A percentile compares a stretch with the other conserved stretches of the same genome.
Conservation (phyloP, 495 filamentous ascomycete genomes). For the Lophiostoma macrostomum region DNA sequence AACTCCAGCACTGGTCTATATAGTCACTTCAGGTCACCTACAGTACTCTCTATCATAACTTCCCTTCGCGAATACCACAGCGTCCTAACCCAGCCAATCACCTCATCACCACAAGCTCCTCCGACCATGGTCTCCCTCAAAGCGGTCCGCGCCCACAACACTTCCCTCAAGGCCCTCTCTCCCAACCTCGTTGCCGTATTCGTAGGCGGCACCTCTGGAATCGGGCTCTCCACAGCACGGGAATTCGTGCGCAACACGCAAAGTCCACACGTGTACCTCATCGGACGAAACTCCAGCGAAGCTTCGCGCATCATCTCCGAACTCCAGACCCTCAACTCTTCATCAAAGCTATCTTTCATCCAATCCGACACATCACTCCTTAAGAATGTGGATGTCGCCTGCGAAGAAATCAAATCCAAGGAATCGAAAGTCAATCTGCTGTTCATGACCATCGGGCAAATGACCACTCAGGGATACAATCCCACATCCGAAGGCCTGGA, state of each 20-base stretch:
- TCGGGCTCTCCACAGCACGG: conserved; percentile 44
- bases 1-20: too few species aligned
- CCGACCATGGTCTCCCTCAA: conserved; percentile 52
- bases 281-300: conserved; percentile 43
- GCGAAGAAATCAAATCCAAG: conserved; percentile 51
- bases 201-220: conserved; percentile 48
- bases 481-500: conserved; percentile 61
- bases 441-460: conserved; percentile 52
- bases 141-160: conserved; percentile 44
- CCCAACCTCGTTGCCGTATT: conserved; percentile 54
- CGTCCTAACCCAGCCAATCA: too few species aligned
- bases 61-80: too few species aligned
- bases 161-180: conserved; percentile 44
- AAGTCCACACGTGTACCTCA: conserved; percentile 41
- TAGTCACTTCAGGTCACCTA: too few species aligned
- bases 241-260: conserved; percentile 42
- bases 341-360: conserved; percentile 54
- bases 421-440: conserved; percentile 62
- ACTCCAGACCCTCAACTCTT: conserved; percentile 42
- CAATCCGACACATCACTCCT: conserved; percentile 58
- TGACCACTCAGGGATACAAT: conserved; percentile 40
- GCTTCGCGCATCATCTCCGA: conserved; percentile 37
- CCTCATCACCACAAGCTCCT: not conserved
- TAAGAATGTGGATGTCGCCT: conserved; percentile 58
- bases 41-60: too few species aligned